A percentile compares a stretch with the other conserved stretches of the same genome.
Evolutionary conservation across 2,329 filamentous ascomycete genomes (phyloP).

Genomic region (Pezicula carpinea): DNA sequence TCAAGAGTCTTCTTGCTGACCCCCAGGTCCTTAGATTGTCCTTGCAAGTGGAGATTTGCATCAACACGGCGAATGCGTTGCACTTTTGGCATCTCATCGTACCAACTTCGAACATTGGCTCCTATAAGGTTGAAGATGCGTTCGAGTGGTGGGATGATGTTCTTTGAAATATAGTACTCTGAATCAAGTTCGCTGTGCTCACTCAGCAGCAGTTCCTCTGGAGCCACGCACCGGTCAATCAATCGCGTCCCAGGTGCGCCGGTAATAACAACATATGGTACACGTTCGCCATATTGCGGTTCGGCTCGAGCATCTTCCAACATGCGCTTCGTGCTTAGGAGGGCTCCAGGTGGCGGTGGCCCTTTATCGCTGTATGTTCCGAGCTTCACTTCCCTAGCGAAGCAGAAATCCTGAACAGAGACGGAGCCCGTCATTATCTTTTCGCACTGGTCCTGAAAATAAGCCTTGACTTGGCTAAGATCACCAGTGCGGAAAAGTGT

Average conservation of each 20-base stretch:
- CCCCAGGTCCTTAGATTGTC: slow-evolving; percentile 33
- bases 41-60: slow-evolving; percentile 20
- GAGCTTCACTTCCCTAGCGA: slow-evolving; percentile 85
- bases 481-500: slow-evolving; percentile 88
- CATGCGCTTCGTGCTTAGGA: slow-evolving; percentile 85
- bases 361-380: slow-evolving; percentile 83
- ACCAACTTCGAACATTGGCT: slow-evolving; percentile 87
- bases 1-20: slow-evolving; percentile 68
- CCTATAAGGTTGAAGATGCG: slow-evolving; percentile 96
- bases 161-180: slow-evolving; percentile 96
- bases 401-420: slow-evolving; percentile 93
- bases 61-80: slow-evolving; percentile 61
- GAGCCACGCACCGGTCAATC: slow-evolving; percentile 84
- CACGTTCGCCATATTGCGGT: slow-evolving; percentile 90
- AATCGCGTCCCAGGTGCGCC: slow-evolving; percentile 82
- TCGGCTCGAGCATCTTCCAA: slow-evolving; percentile 79
- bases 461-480: slow-evolving; percentile 79
- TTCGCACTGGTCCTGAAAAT: slow-evolving; percentile 83
- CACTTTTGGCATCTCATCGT: slow-evolving; percentile 92
- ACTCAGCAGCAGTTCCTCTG: slow-evolving; percentile 74
- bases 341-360: slow-evolving; percentile 76
- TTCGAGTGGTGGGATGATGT: slow-evolving; percentile 89
- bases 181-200: slow-evolving; percentile 79
- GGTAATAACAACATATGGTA: slow-evolving; percentile 89
- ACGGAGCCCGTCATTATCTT: slow-evolving; percentile 90